A percentile compares a stretch with the other conserved stretches of the same genome.
These are phyloP conservation scores for Fremontodendron californicum DNA, from an alignment of 345 rosid species.

Conservation along the genomic window DNA sequence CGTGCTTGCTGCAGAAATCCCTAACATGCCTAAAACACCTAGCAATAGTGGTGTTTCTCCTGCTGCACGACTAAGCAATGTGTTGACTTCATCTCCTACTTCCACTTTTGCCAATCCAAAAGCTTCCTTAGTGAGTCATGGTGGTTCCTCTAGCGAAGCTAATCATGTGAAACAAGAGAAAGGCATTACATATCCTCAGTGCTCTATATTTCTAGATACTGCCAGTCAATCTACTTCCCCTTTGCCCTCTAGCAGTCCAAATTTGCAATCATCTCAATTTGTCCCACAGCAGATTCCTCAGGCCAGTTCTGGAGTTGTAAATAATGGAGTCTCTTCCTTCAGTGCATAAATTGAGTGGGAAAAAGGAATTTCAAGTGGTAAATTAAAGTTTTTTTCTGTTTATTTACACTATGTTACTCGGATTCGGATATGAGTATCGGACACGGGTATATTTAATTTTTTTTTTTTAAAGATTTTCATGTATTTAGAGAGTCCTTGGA, in stretches of 20 bases:
- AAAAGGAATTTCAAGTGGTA: background rate
- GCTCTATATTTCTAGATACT: conserved; percentile 37
- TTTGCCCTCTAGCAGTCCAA: background rate
- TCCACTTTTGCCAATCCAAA: conserved; percentile 16
- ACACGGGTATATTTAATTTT: too few relatives aligned
- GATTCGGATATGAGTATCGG: too few relatives aligned
- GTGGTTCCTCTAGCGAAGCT: conserved; percentile 18
- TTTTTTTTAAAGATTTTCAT: too few relatives aligned
- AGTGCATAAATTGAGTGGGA: background rate
- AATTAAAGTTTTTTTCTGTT: background rate
- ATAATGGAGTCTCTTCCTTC: conserved; percentile 13
- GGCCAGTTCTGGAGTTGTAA: conserved; percentile 17
- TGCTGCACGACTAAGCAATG: conserved; percentile 23
- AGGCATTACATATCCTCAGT: conserved; percentile 38
- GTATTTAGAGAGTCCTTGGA: too few relatives aligned
- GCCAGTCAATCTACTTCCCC: conserved; percentile 30
- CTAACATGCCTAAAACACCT: background rate
- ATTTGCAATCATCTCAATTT: background rate
- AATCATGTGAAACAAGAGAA: conserved; percentile 25
- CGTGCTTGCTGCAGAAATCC: conserved; percentile 14
- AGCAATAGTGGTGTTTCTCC: conserved; percentile 19
- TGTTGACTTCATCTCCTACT: conserved; percentile 25
- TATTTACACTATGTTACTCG: background rate
- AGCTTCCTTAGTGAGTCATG: conserved; percentile 16
- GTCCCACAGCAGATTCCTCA: conserved; percentile 8